Conservation (phyloP, 306 rosid genomes). For the Bauhinia variegata region DNA sequence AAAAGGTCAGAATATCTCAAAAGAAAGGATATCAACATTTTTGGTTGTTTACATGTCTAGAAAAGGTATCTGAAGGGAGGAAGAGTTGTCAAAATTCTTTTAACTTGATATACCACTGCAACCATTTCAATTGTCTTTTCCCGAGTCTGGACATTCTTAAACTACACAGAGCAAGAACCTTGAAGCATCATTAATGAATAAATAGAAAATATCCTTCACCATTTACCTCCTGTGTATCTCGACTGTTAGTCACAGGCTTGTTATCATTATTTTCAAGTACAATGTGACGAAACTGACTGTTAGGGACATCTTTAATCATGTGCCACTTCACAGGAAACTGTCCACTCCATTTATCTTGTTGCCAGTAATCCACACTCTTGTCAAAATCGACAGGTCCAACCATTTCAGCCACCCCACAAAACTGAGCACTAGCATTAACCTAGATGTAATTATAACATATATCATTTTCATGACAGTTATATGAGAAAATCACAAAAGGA, state of each 20-base stretch:
- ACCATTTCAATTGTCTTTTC: too few relatives aligned
- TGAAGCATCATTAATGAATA: slow-evolving; percentile 27
- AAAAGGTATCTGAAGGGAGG: too few relatives aligned
- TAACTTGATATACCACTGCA: too few relatives aligned
- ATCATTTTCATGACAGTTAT: slow-evolving; percentile 14
- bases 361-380: slow-evolving; percentile 86
- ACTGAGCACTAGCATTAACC: slow-evolving; percentile 96
- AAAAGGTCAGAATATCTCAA: too few relatives aligned
- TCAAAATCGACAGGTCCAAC: slow-evolving; percentile 89
- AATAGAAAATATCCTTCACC: slow-evolving; percentile 20
- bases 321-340: slow-evolving; percentile 91
- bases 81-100: too few relatives aligned
- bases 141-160: background rate
- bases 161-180: slow-evolving; percentile 6
- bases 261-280: slow-evolving; percentile 86
- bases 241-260: slow-evolving; percentile 93
- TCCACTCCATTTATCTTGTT: slow-evolving; percentile 93
- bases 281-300: slow-evolving; percentile 87
- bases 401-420: slow-evolving; percentile 96
- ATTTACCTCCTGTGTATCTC: slow-evolving; percentile 91
- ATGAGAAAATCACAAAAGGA: slow-evolving; percentile 18
- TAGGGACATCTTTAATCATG: slow-evolving; percentile 81
- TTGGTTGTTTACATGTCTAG: too few relatives aligned
- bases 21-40: too few relatives aligned
- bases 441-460: slow-evolving; percentile 34